Evolutionary conservation across 2,329 filamentous ascomycete species (phyloP).

Genomic region (Fusarium buxicola): DNA sequence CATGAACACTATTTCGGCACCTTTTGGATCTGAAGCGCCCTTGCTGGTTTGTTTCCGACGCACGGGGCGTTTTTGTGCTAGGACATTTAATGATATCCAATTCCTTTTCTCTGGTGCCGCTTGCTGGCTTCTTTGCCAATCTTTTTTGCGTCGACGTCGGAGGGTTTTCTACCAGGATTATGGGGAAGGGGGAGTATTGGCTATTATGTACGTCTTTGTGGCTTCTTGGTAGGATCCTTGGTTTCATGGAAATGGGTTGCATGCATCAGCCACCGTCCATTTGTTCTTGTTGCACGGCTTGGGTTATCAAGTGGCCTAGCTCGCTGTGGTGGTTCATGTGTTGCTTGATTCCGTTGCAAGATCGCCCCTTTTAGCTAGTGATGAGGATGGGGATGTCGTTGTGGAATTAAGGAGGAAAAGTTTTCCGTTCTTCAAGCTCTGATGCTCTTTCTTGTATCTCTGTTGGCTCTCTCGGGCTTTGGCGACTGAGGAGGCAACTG

Average conservation of each 20-base stretch:
- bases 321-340: conserved; percentile 3
- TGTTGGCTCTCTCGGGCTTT: background rate
- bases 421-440: background rate
- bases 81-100: conserved; percentile 51
- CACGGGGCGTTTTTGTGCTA: conserved; percentile 46
- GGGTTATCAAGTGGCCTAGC: background rate
- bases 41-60: conserved; percentile 36
- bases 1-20: conserved; percentile 38
- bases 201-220: conserved; percentile 35
- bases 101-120: conserved; percentile 36
- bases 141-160: conserved; percentile 16
- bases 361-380: conserved; percentile 8
- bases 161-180: conserved; percentile 10
- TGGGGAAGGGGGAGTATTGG: conserved; percentile 38
- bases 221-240: conserved; percentile 17
- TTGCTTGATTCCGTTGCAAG: conserved; percentile 11
- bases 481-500: background rate
- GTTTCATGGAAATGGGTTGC: conserved; percentile 22
- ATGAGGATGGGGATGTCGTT: background rate
- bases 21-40: conserved; percentile 36
- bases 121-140: conserved; percentile 21
- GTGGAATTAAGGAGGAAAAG: conserved; percentile 2
- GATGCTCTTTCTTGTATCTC: background rate
- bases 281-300: conserved; percentile 1
- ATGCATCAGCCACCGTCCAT: conserved; percentile 6